Base-by-base conservation (phyloP, 129 eudicot genomes). In the Solidago caesia region DNA sequence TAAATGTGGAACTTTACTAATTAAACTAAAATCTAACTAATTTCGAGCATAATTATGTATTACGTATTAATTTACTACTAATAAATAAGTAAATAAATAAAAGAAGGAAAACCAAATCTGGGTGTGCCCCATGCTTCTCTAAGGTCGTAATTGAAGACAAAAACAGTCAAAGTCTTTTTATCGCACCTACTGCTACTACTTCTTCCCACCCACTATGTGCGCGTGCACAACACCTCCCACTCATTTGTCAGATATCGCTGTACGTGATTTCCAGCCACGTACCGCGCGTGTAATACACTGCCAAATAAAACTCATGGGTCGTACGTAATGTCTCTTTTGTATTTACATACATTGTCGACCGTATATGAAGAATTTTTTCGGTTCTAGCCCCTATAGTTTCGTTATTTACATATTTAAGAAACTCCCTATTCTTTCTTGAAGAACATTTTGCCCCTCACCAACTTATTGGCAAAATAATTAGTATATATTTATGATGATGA, bases 141-240 rank as follows among this genome's bases (percentile, higher is more conserved):
- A 33, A 55, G 66, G 80, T 76, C 74, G 67, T 67, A 43, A 46
- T 52, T 53, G 67, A 76, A 76, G 80, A 76, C 80, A 76, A 76
- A 76, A 76, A 76, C 80, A 76, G 74, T 76, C 80, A 76, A 76
- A 67, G 74, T 76, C 73, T 75, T 72, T 65, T 65, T 33, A 33
- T 33, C 66, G 74, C 80, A 67, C 74, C 73, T 55, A 76, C 80
- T 67, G 53, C 67, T 27, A 55, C 21, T 4, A 21, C 21, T 21
- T 21, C 21, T 21, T 21, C 5, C 56, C 1, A 43, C 11, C 53
- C 9, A 5, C 13, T 48, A 7, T 41, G 7, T 12, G 67, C 74
- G 80, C 80, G 80, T 76, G 46, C 21, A 13, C 1, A 1, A 13
- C 74, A 76, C 80, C 12, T 8, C 14, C 57, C 44, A 9, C 6